phyloP scores from a whole-genome alignment of 768 basidiomycete genomes.

The Calocera cornea region DNA sequence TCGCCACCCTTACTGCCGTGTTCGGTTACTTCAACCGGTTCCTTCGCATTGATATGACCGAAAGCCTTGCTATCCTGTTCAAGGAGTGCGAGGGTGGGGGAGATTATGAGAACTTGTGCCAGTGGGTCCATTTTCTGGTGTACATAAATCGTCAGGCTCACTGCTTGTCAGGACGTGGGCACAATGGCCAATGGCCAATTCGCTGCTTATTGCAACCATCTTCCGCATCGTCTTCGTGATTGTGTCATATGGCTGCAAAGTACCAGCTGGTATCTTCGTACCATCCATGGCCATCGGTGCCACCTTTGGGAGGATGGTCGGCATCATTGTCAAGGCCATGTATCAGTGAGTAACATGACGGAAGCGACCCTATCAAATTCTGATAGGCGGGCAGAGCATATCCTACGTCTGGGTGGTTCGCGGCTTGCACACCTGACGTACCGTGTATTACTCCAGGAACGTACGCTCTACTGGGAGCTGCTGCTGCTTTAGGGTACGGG shows the following conservation, averaged over 20 bases:
- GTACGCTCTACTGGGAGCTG: slow-evolving; percentile 93
- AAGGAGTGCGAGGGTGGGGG: slow-evolving; percentile 89
- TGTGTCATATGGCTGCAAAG: slow-evolving; percentile 88
- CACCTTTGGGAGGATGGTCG: slow-evolving; percentile 92
- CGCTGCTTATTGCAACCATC: slow-evolving; percentile 78
- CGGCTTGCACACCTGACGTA: slow-evolving; percentile 76
- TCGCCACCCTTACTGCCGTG: slow-evolving; percentile 80
- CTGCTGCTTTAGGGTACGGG: slow-evolving; percentile 75
- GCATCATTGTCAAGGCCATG: slow-evolving; percentile 89
- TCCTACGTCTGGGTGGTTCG: slow-evolving; percentile 74
- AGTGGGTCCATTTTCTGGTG: slow-evolving; percentile 43
- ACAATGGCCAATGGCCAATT: slow-evolving; percentile 93
- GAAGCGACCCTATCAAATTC: background rate
- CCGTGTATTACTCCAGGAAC: slow-evolving; percentile 98
- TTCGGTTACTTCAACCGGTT: slow-evolving; percentile 92
- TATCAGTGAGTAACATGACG: slow-evolving; percentile 41
- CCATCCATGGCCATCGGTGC: slow-evolving; percentile 99
- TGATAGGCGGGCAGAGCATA: slow-evolving; percentile 45
- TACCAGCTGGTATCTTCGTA: slow-evolving; percentile 95
- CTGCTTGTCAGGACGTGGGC: slow-evolving; percentile 49
- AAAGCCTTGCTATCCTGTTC: slow-evolving; percentile 88
- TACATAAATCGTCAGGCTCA: background rate
- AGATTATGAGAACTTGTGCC: slow-evolving; percentile 85
- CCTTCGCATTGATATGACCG: slow-evolving; percentile 93
- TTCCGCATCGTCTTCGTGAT: slow-evolving; percentile 78